These are phyloP conservation scores for Candida smagusa DNA, from an alignment of 1,139 yeast genomes.

Conservation along the genomic window DNA sequence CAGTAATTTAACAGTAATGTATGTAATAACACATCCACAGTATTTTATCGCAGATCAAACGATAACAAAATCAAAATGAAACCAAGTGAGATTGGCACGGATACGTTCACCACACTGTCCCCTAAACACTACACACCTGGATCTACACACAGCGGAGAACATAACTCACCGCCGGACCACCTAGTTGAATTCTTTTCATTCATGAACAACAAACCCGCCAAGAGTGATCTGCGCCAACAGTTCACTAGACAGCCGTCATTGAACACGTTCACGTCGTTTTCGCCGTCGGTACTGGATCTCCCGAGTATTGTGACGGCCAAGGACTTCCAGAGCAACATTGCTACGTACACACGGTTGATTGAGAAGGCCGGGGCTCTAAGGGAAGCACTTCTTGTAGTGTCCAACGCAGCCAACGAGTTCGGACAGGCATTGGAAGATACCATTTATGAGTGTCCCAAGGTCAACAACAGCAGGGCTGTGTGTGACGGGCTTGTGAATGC, in stretches of 20 bases:
- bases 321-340: slow-evolving; percentile 51
- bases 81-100: too few species aligned
- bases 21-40: too few species aligned
- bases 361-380: slow-evolving; percentile 52
- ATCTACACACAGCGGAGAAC: background rate
- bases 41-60: too few species aligned
- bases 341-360: slow-evolving; percentile 46
- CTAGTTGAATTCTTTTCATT: slow-evolving; percentile 54
- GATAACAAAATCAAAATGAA: too few species aligned
- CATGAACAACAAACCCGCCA: slow-evolving; percentile 30
- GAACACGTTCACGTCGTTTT: slow-evolving; percentile 37
- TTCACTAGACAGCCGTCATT: slow-evolving; percentile 29
- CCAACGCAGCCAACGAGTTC: slow-evolving; percentile 68
- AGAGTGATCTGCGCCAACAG: slow-evolving; percentile 10
- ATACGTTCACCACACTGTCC: too few species aligned
- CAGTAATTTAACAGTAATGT: too few species aligned
- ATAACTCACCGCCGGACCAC: slow-evolving; percentile 41
- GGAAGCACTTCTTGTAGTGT: slow-evolving; percentile 45
- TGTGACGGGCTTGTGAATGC: slow-evolving; percentile 69
- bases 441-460: slow-evolving; percentile 53
- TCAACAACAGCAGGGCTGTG: slow-evolving; percentile 61
- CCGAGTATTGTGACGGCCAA: slow-evolving; percentile 57
- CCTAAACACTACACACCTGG: background rate
- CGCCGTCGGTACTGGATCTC: slow-evolving; percentile 55
- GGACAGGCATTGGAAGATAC: slow-evolving; percentile 65